Evolutionary conservation across 352 stramenopile species (phyloP), one percentile per base, ranked within the genome.

Genomic region (Phytophthora kernoviae): DNA sequence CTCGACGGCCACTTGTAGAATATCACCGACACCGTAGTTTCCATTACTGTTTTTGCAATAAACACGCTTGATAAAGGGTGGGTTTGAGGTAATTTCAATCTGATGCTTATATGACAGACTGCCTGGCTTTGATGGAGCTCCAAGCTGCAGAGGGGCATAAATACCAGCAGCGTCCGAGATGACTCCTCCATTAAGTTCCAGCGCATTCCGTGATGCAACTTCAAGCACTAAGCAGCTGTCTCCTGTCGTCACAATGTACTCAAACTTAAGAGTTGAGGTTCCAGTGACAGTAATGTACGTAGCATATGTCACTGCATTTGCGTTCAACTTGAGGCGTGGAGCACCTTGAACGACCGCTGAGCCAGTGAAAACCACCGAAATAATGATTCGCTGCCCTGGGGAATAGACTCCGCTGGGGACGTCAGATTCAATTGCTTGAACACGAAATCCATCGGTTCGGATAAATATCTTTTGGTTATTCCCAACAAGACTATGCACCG

Each of bases 391-490:
- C 40, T 93, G 80, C 1, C 84, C 84, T n/a, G 75, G 73, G 3
- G 77, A 77, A 27, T 91, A 93, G 1, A 75, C 56, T 1, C 74
- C 84, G 27, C 58, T 84, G 0, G 58, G 32, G 4, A 87, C 51
- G 12, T 84, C 65, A 0, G 78, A 58, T 0, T 57, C 34, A 2
- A 94, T 22, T 0, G 48, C 37, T 20, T 65, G 41, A 1, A 92
- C 57, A 1, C 74, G 72, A 17, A 90, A 66, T 1, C 79, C 75
- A 30, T 90, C 81, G 0, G 84, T 93, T 15, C 84, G 71, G 7
- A 91, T 55, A 33, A 80, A 90, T 21, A 93, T 76, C 30, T 81
- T 84, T 1, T 66, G 58, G 36, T 69, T 79, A 40, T 82, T 87
- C 5, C 77, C 81, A 22, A 85, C 77, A 4, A 93, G 70, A 59